These are phyloP conservation scores for Talaromyces albobiverticillius DNA, from an alignment of 2,329 filamentous ascomycete species.

Conservation along the genomic window DNA sequence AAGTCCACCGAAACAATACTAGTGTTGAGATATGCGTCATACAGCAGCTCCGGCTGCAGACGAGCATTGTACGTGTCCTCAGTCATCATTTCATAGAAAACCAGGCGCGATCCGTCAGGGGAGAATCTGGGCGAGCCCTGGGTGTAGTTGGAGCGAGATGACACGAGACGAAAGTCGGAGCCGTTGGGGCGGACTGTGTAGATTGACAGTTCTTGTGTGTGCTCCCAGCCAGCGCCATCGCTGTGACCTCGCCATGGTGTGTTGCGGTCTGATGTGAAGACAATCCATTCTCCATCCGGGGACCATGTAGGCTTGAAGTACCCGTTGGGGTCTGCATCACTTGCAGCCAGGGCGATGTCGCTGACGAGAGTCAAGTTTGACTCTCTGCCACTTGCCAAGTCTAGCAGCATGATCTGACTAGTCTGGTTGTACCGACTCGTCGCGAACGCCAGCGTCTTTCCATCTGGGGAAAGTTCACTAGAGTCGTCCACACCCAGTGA, in stretches of 20 bases:
- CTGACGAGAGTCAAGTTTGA: constrained; percentile 9
- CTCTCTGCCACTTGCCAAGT: constrained; percentile 30
- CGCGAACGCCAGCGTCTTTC: constrained; percentile 36
- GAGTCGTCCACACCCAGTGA: constrained; percentile 39
- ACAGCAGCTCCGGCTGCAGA: background rate
- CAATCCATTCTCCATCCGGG: constrained; percentile 15
- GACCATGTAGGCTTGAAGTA: constrained; percentile 26
- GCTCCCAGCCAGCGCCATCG: constrained; percentile 20
- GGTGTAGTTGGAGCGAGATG: constrained; percentile 31
- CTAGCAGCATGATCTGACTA: constrained; percentile 34
- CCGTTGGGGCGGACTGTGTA: constrained; percentile 40
- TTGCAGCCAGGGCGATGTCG: constrained; percentile 4
- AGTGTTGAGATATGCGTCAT: constrained; percentile 14
- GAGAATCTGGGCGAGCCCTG: constrained; percentile 41
- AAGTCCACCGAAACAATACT: constrained; percentile 37
- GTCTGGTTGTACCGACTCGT: constrained; percentile 30
- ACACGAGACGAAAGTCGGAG: constrained; percentile 34
- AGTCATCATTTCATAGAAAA: constrained; percentile 41
- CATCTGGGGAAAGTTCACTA: constrained; percentile 37
- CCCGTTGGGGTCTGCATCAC: constrained; percentile 15
- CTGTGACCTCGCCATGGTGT: constrained; percentile 42
- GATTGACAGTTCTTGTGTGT: constrained; percentile 36
- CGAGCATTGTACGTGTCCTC: constrained; percentile 37
- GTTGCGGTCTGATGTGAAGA: constrained; percentile 14
- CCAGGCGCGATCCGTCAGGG: constrained; percentile 32